These are phyloP conservation scores for Epichloe baconii DNA, from an alignment of 2,329 filamentous ascomycete species.

Conservation along the genomic window DNA sequence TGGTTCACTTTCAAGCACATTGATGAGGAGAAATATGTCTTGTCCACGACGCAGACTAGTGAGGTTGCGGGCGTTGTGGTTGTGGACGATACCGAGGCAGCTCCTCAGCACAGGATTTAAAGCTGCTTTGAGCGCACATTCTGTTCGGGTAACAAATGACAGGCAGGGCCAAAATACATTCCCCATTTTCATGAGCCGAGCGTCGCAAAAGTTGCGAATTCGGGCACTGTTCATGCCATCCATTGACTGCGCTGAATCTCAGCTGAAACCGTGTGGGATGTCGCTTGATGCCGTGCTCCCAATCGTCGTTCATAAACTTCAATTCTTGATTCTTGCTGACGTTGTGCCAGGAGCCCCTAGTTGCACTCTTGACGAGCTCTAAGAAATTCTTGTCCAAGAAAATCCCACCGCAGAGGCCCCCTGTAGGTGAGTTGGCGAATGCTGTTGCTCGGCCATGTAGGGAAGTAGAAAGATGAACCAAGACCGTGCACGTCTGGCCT, in stretches of 20 bases:
- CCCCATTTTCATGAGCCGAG: too few species aligned
- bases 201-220: too few species aligned
- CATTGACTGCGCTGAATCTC: too few species aligned
- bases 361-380: conserved; percentile 13
- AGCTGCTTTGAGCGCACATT: too few species aligned
- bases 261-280: too few species aligned
- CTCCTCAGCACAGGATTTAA: too few species aligned
- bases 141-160: too few species aligned
- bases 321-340: background rate
- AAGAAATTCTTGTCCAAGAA: conserved; percentile 27
- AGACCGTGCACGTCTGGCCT: too few species aligned
- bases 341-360: background rate
- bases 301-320: conserved; percentile 13
- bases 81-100: background rate
- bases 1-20: conserved; percentile 12
- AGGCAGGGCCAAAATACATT: too few species aligned
- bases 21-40: conserved; percentile 13
- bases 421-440: conserved; percentile 9
- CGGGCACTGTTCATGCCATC: too few species aligned
- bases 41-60: conserved; percentile 12
- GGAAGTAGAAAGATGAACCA: too few species aligned
- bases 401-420: conserved; percentile 24
- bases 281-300: conserved; percentile 17
- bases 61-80: conserved; percentile 1
- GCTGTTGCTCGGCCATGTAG: background rate